Percentiles rank a stretch among this genome's conserved stretches.
These are phyloP conservation scores for Alternaria triticina DNA, from an alignment of 2,329 filamentous ascomycete species.

Conservation along the genomic window DNA sequence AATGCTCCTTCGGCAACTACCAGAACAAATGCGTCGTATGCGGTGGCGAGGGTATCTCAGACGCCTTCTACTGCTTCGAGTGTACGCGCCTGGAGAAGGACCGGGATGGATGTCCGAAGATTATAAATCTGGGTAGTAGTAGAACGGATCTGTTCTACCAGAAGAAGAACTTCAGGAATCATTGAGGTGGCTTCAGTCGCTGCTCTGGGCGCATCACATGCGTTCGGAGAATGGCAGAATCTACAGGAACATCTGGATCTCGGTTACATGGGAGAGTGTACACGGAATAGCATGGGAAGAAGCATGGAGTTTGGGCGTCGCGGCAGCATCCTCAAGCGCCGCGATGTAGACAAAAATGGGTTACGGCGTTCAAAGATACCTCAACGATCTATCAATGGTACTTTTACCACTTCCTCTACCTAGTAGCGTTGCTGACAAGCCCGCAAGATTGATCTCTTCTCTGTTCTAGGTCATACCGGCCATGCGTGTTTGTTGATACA, in stretches of 20 bases:
- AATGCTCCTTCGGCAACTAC: slow-evolving; percentile 99
- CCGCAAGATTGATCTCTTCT: neutral
- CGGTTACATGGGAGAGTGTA: neutral
- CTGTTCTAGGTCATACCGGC: neutral
- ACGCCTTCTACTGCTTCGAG: slow-evolving; percentile 99
- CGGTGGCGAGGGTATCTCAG: slow-evolving; percentile 95
- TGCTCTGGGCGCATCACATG: neutral
- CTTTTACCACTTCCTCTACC: neutral
- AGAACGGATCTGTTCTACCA: slow-evolving; percentile 88
- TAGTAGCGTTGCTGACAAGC: neutral
- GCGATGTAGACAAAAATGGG: neutral
- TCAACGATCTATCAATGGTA: slow-evolving; percentile 4
- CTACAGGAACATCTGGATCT: neutral
- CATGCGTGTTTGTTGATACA: neutral
- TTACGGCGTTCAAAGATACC: slow-evolving; percentile 4
- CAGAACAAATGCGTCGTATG: slow-evolving; percentile 99
- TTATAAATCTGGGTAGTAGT: slow-evolving; percentile 95
- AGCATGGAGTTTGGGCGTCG: slow-evolving; percentile 4
- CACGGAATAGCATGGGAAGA: neutral
- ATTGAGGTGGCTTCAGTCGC: slow-evolving; percentile 32
- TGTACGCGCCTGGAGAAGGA: slow-evolving; percentile 97
- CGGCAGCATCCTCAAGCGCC: neutral
- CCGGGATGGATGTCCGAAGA: slow-evolving; percentile 96
- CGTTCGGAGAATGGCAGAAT: neutral
- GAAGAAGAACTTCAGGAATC: slow-evolving; percentile 74